phyloP scores from a whole-genome alignment of 148 eudicot species.

The Vaccinium macrocarpon region DNA sequence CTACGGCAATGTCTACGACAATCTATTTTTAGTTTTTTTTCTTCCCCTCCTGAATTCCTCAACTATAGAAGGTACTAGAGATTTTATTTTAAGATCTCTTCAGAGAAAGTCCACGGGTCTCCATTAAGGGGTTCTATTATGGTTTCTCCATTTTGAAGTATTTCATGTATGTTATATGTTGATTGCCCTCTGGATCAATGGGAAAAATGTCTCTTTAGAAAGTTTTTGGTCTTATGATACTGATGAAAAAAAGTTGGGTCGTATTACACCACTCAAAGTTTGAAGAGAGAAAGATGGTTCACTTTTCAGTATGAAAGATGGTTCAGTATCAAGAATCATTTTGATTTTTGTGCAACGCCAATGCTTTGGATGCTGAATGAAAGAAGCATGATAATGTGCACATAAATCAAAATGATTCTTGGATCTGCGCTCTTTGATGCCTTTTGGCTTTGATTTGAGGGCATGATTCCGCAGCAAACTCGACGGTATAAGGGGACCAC shows the following conservation, averaged over 20 bases:
- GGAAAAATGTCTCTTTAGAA: not conserved
- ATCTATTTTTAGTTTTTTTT: not conserved
- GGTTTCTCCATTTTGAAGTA: not conserved
- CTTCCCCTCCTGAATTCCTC: not conserved
- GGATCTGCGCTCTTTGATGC: too few species aligned
- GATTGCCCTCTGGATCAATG: not conserved
- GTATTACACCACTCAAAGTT: not conserved
- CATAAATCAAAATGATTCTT: too few species aligned
- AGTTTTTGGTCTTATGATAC: not conserved
- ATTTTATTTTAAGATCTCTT: not conserved
- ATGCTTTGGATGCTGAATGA: too few species aligned
- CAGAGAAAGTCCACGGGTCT: not conserved
- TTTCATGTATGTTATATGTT: not conserved
- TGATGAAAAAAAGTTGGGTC: not conserved
- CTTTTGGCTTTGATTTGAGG: too few species aligned
- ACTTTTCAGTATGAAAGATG: not conserved
- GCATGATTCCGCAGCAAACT: too few species aligned
- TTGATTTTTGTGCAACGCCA: too few species aligned
- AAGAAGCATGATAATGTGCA: too few species aligned
- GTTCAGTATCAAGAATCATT: too few species aligned
- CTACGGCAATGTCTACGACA: not conserved
- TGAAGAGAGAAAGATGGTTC: not conserved
- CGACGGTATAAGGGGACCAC: too few species aligned
- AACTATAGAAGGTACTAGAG: not conserved
- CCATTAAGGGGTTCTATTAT: not conserved